phyloP scores from a whole-genome alignment of 129 eudicot species.

The Centrapalus pauciflorus region DNA sequence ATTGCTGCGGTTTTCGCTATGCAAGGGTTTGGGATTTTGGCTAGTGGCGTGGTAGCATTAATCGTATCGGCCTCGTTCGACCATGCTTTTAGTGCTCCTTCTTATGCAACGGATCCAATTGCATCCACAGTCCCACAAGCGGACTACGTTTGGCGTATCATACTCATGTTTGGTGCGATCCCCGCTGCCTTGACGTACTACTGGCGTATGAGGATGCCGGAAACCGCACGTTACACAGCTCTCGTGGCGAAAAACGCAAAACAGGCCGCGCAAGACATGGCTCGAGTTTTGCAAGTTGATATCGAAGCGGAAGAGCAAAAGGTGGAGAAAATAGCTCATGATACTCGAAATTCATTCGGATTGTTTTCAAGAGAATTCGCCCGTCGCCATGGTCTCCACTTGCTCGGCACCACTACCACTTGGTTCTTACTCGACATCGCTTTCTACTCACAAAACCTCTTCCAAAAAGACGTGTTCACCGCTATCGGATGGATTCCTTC shows the following conservation, averaged over 20 bases:
- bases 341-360: slow-evolving; percentile 31
- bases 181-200: slow-evolving; percentile 58
- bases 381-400: slow-evolving; percentile 49
- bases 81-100: slow-evolving; percentile 19
- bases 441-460: slow-evolving; percentile 47
- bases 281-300: slow-evolving; percentile 44
- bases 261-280: slow-evolving; percentile 51
- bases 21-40: slow-evolving; percentile 59
- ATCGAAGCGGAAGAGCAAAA: slow-evolving; percentile 33
- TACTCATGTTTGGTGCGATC: slow-evolving; percentile 54
- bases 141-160: slow-evolving; percentile 51
- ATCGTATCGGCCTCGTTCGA: slow-evolving; percentile 40
- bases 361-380: slow-evolving; percentile 36
- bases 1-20: slow-evolving; percentile 63
- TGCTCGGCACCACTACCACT: slow-evolving; percentile 46
- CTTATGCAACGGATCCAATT: slow-evolving; percentile 14
- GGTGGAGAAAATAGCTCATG: slow-evolving; percentile 7
- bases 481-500: slow-evolving; percentile 53
- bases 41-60: slow-evolving; percentile 37
- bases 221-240: slow-evolving; percentile 67
- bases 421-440: slow-evolving; percentile 67
- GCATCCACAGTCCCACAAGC: slow-evolving; percentile 35
- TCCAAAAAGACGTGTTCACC: slow-evolving; percentile 52
- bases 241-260: slow-evolving; percentile 49
- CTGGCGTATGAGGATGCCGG: slow-evolving; percentile 72